Evolutionary conservation across 495 filamentous ascomycete genomes (phyloP).

Genomic region (Podospora didyma): DNA sequence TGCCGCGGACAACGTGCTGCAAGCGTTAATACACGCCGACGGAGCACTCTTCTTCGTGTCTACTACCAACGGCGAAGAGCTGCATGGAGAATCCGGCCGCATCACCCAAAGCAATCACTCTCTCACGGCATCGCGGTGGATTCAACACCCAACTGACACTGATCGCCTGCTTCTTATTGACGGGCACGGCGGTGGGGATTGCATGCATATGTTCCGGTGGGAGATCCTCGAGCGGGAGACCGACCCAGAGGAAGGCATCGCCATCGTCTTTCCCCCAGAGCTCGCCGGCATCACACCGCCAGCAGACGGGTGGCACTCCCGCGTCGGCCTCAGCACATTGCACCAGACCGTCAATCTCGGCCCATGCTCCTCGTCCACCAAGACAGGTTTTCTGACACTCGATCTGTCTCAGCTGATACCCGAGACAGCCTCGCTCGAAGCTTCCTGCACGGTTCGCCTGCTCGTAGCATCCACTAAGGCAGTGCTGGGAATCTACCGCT

Average conservation of each 20-base stretch:
- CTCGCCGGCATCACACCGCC: background rate
- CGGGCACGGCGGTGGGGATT: background rate
- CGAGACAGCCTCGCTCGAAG: background rate
- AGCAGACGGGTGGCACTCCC: constrained; percentile 12
- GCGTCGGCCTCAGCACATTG: constrained; percentile 2
- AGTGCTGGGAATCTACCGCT: constrained; percentile 11
- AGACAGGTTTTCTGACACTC: constrained; percentile 13
- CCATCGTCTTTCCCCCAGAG: constrained; percentile 3
- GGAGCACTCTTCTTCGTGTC: constrained; percentile 7
- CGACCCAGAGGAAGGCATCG: background rate
- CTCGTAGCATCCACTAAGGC: constrained; percentile 3
- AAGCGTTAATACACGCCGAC: constrained; percentile 13
- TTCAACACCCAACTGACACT: constrained; percentile 9
- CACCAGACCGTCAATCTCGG: constrained; percentile 1
- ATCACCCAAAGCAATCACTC: background rate
- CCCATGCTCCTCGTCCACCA: background rate
- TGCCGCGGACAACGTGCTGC: constrained; percentile 11
- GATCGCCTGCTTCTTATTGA: constrained; percentile 8
- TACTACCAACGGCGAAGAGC: constrained; percentile 8
- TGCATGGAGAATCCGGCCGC: background rate
- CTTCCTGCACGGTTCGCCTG: background rate
- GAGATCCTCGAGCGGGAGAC: constrained; percentile 2
- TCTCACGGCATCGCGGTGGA: constrained; percentile 6
- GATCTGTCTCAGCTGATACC: constrained; percentile 2
- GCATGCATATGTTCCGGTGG: constrained; percentile 14